Evolutionary conservation across 805 yeast species (phyloP).

Genomic region (Saturnispora hagleri): DNA sequence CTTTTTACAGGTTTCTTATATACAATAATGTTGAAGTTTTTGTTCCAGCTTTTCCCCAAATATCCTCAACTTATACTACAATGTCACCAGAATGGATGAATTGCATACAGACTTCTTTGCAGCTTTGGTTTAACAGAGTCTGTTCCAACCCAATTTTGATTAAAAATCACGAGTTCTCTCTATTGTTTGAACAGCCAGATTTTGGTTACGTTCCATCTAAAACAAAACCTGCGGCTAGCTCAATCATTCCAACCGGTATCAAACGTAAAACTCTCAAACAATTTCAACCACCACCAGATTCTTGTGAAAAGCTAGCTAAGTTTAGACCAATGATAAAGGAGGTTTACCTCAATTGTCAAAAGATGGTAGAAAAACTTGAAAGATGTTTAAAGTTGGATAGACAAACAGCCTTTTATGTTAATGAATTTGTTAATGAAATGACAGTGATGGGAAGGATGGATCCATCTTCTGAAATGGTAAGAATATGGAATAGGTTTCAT

Average conservation of each 20-base stretch:
- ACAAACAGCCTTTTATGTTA: conserved; percentile 34
- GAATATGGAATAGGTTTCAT: conserved; percentile 70
- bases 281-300: conserved; percentile 85
- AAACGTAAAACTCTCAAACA: conserved; percentile 87
- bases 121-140: conserved; percentile 78
- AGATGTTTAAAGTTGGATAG: conserved; percentile 49
- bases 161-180: conserved; percentile 79
- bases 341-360: conserved; percentile 51
- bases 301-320: conserved; percentile 66
- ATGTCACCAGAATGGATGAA: conserved; percentile 73
- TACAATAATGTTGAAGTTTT: conserved; percentile 85
- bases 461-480: conserved; percentile 58
- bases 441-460: conserved; percentile 35
- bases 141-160: conserved; percentile 68
- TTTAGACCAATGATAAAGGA: conserved; percentile 83
- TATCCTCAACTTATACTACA: conserved; percentile 71
- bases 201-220: conserved; percentile 31
- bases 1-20: conserved; percentile 67
- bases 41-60: conserved; percentile 77
- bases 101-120: conserved; percentile 51
- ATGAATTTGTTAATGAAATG: conserved; percentile 40
- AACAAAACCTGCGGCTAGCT: conserved; percentile 30
- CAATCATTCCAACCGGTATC: conserved; percentile 70
- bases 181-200: conserved; percentile 41
- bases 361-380: conserved; percentile 43